Evolutionary conservation across 148 eudicot species (phyloP).

Genomic region (Rhododendron kiyosumense): DNA sequence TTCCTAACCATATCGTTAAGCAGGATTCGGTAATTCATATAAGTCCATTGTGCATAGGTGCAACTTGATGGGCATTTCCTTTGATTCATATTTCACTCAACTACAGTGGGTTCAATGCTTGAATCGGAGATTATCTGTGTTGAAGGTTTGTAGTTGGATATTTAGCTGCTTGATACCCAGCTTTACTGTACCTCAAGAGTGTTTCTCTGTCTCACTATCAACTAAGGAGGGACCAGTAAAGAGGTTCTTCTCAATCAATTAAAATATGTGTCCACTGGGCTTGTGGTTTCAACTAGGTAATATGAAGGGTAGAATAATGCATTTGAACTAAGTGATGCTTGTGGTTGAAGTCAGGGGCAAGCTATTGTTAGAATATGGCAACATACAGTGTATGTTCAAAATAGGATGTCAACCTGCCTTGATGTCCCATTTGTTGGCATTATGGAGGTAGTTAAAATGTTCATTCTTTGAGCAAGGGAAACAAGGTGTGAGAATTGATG

Average conservation of each 20-base stretch:
- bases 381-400: neutral
- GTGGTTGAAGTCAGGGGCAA: neutral
- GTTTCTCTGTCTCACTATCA: neutral
- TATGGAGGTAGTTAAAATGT: neutral
- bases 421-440: neutral
- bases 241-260: neutral
- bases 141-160: neutral
- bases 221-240: neutral
- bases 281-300: neutral
- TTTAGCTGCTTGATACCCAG: neutral
- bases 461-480: neutral
- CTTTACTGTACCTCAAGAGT: neutral
- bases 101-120: neutral
- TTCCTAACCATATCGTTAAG: neutral
- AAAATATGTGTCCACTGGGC: neutral
- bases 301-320: neutral
- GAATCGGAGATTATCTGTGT: neutral
- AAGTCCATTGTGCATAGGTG: neutral
- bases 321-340: neutral
- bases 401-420: neutral
- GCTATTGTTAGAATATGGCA: neutral
- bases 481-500: neutral
- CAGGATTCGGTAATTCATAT: neutral
- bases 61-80: neutral
- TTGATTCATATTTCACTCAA: neutral